Percentiles rank a stretch among this genome's conserved stretches.
These are phyloP conservation scores for Camellia sinensis DNA, from an alignment of 148 eudicot genomes.

Conservation along the genomic window DNA sequence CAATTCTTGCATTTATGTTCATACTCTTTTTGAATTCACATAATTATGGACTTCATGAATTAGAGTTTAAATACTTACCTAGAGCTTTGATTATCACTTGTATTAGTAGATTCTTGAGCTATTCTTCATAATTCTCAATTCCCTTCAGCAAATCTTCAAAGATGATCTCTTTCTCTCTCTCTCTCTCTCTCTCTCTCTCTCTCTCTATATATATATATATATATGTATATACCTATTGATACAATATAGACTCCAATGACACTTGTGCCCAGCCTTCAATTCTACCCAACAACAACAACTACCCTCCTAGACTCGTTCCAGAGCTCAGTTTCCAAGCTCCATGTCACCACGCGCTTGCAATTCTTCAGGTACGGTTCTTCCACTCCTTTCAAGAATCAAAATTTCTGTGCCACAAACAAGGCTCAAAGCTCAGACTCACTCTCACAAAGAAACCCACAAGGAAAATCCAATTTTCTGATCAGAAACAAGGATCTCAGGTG, in stretches of 20 bases:
- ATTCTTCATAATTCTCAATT: too few relatives aligned
- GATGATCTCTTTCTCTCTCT: too few relatives aligned
- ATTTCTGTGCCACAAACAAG: slow-evolving; percentile 18
- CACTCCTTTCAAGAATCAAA: slow-evolving; percentile 27
- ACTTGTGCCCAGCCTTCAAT: slow-evolving; percentile 46
- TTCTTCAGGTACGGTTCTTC: slow-evolving; percentile 56
- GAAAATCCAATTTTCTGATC: slow-evolving; percentile 27
- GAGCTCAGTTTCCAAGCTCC: slow-evolving; percentile 53
- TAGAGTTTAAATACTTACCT: too few relatives aligned
- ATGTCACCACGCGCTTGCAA: slow-evolving; percentile 32
- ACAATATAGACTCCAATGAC: slow-evolving; percentile 23
- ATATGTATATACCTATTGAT: not conserved
- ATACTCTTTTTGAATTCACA: too few relatives aligned
- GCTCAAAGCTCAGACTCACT: slow-evolving; percentile 23
- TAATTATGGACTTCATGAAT: too few relatives aligned
- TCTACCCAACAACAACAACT: slow-evolving; percentile 38
- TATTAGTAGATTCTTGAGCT: too few relatives aligned
- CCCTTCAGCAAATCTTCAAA: too few relatives aligned
- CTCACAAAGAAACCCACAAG: slow-evolving; percentile 26
- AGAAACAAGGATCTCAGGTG: slow-evolving; percentile 15
- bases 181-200: slow-evolving; percentile 10
- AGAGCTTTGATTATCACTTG: too few relatives aligned
- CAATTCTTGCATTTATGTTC: too few relatives aligned
- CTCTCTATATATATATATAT: not conserved
- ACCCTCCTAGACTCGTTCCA: slow-evolving; percentile 52